Conservation (phyloP, 345 rosid genomes). For the Bruguiera sexangula region DNA sequence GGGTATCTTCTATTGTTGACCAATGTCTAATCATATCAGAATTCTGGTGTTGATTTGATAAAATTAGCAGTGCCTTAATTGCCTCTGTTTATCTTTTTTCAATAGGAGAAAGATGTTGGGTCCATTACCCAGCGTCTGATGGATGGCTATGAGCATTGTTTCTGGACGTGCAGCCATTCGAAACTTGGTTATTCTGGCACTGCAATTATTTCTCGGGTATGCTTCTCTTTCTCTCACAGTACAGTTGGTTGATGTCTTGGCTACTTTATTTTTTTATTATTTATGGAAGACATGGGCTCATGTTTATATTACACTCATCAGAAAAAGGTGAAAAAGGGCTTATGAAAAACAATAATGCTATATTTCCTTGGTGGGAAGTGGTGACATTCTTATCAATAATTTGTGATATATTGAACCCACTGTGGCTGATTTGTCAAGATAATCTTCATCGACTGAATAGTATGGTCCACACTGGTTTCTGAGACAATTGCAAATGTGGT, state of each 20-base stretch:
- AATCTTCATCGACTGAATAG: not conserved
- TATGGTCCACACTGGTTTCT: not conserved
- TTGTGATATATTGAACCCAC: not conserved
- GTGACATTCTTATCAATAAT: not conserved
- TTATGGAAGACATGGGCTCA: too few relatives aligned
- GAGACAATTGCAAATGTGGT: too few relatives aligned
- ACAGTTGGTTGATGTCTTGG: not conserved
- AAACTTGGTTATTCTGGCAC: conserved; percentile 98
- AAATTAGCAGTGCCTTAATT: not conserved
- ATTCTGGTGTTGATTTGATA: not conserved
- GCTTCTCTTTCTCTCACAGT: conserved; percentile 8
- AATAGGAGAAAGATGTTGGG: conserved; percentile 84
- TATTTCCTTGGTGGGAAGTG: not conserved
- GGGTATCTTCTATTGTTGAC: not conserved
- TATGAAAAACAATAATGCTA: not conserved
- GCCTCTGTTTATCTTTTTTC: conserved; percentile 1
- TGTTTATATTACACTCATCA: too few relatives aligned
- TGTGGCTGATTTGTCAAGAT: not conserved
- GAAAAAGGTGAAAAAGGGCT: not conserved
- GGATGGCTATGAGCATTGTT: conserved; percentile 75
- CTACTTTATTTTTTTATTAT: not conserved
- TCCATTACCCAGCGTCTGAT: conserved; percentile 57
- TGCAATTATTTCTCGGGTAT: conserved; percentile 90
- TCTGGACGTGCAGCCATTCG: conserved; percentile 84
- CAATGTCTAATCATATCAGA: not conserved